Percentiles rank a stretch among this genome's conserved stretches.
Conservation (phyloP, 2,329 filamentous ascomycete species). For the Lachnellula suecica region DNA sequence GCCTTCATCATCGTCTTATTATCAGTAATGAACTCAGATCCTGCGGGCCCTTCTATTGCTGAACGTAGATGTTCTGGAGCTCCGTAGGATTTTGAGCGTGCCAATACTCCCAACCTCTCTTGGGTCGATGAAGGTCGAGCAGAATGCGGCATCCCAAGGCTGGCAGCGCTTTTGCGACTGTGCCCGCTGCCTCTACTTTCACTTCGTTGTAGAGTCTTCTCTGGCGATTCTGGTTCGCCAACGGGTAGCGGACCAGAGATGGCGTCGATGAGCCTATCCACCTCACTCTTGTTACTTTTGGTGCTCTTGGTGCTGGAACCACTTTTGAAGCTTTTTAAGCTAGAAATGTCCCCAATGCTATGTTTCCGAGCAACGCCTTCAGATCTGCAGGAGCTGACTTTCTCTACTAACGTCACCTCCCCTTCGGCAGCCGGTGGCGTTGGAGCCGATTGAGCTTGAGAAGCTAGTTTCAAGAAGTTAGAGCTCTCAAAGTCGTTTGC, state of each 20-base stretch:
- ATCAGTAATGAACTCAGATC: constrained; percentile 38
- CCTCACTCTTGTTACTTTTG: constrained; percentile 57
- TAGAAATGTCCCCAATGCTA: constrained; percentile 24
- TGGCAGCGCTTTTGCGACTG: constrained; percentile 18
- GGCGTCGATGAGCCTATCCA: constrained; percentile 70
- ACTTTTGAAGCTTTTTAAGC: constrained; percentile 27
- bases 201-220: constrained; percentile 15
- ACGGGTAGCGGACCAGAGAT: constrained; percentile 60
- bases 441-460: constrained; percentile 2
- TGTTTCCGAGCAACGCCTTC: constrained; percentile 16
- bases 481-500: neutral
- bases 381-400: constrained; percentile 33
- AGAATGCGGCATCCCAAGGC: constrained; percentile 8
- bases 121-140: neutral
- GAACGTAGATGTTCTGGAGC: constrained; percentile 19
- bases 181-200: constrained; percentile 21
- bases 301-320: constrained; percentile 27
- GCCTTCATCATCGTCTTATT: constrained; percentile 43
- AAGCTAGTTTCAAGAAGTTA: neutral
- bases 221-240: constrained; percentile 36
- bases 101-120: constrained; percentile 9
- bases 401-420: constrained; percentile 63
- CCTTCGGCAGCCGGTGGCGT: constrained; percentile 33
- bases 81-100: constrained; percentile 23
- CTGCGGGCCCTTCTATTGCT: constrained; percentile 34